phyloP scores from a whole-genome alignment of 1,284 basidiomycete species.

The Coniophora puteana region DNA sequence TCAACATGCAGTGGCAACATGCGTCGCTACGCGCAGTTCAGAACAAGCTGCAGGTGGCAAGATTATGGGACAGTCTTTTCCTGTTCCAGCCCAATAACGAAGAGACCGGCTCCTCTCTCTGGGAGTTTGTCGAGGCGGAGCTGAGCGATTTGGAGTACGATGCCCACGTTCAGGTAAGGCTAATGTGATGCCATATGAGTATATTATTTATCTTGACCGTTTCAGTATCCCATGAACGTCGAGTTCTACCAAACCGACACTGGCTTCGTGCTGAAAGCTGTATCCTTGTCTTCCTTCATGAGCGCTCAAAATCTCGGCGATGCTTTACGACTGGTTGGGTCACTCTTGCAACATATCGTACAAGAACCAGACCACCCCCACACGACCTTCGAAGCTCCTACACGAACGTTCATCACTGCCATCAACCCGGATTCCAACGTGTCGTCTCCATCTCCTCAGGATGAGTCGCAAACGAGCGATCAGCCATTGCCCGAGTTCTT shows the following conservation, averaged over 20 bases:
- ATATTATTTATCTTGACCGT: not conserved
- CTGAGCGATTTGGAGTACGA: constrained; percentile 31
- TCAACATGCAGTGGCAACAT: constrained; percentile 43
- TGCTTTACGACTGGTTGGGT: constrained; percentile 26
- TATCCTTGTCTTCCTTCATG: constrained; percentile 31
- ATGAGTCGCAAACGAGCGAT: too few species aligned
- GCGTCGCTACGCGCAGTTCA: constrained; percentile 44
- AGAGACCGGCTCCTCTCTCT: constrained; percentile 7
- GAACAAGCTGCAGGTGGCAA: constrained; percentile 26
- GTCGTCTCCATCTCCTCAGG: constrained; percentile 8
- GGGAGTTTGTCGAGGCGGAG: constrained; percentile 34
- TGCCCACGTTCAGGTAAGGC: constrained; percentile 37
- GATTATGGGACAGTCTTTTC: constrained; percentile 43
- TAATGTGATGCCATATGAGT: not conserved
- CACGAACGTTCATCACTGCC: not conserved
- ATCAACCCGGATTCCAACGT: not conserved
- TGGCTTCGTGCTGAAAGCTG: constrained; percentile 34
- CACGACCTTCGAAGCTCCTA: not conserved
- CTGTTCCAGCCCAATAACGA: constrained; percentile 47
- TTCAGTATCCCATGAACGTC: constrained; percentile 44
- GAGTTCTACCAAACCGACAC: constrained; percentile 35
- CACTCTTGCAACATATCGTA: constrained; percentile 26
- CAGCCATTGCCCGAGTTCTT: constrained; percentile 17
- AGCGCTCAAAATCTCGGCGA: constrained; percentile 19
- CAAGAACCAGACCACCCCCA: constrained; percentile 18